These are phyloP conservation scores for Volvox reticuliferus DNA, from an alignment of 139 green algal species.

Conservation along the genomic window DNA sequence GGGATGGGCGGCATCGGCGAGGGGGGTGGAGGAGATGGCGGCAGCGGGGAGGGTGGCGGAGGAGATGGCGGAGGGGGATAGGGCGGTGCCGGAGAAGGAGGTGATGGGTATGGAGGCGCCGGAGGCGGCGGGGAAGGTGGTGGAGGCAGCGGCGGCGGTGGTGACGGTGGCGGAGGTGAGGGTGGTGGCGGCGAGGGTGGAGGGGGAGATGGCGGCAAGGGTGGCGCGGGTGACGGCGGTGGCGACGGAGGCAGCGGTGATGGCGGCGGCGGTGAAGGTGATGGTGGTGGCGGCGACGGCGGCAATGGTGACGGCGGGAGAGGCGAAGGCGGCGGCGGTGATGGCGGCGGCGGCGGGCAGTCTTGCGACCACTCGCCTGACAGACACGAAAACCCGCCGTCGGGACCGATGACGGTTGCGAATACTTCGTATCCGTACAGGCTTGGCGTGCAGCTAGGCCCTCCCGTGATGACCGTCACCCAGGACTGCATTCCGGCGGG, in stretches of 20 bases:
- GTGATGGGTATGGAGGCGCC: background rate
- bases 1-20: background rate
- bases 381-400: background rate
- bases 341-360: background rate
- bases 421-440: background rate
- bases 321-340: background rate
- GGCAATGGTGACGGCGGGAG: background rate
- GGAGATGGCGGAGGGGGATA: background rate
- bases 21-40: background rate
- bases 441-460: background rate
- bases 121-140: background rate
- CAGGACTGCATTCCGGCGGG: background rate
- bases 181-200: constrained; percentile 1
- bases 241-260: background rate
- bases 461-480: background rate
- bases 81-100: background rate
- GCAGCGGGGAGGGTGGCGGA: background rate
- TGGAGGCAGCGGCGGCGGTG: background rate
- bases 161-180: background rate
- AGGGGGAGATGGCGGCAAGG: background rate
- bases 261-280: background rate
- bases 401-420: background rate
- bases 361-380: background rate
- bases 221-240: background rate
- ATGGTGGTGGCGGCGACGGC: background rate